Evolutionary conservation across 2,329 filamentous ascomycete genomes (phyloP).

Genomic region (Calonectria henricotiae): DNA sequence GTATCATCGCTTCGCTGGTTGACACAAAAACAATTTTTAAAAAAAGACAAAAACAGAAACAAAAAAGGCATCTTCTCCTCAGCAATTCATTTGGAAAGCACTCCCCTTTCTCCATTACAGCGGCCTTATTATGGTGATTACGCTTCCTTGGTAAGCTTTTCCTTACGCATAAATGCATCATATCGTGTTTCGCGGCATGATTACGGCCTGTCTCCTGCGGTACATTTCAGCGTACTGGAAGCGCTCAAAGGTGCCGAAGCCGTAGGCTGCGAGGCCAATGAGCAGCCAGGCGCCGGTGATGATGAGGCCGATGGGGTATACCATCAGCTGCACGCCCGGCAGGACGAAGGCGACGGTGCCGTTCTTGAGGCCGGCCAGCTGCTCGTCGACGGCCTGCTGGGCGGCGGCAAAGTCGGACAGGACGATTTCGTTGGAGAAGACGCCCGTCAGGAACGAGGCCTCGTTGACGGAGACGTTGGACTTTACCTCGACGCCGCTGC

Average conservation of each 20-base stretch:
- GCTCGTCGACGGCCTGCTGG: slow-evolving; percentile 66
- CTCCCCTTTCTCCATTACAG: slow-evolving; percentile 28
- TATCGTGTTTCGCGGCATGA: slow-evolving; percentile 40
- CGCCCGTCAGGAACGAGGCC: slow-evolving; percentile 79
- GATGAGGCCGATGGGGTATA: slow-evolving; percentile 80
- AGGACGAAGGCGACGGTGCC: slow-evolving; percentile 77
- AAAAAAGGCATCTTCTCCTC: slow-evolving; percentile 31
- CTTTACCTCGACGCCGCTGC: slow-evolving; percentile 68
- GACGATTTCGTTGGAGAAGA: slow-evolving; percentile 75
- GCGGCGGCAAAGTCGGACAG: slow-evolving; percentile 68
- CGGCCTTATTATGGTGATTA: background rate
- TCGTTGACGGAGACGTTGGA: slow-evolving; percentile 80
- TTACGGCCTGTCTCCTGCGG: slow-evolving; percentile 58
- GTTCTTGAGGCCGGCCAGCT: slow-evolving; percentile 64
- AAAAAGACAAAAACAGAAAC: background rate
- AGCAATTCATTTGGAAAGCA: slow-evolving; percentile 20
- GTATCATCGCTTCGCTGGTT: slow-evolving; percentile 36
- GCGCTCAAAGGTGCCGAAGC: slow-evolving; percentile 77
- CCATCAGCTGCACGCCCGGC: slow-evolving; percentile 78
- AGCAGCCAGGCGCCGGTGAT: slow-evolving; percentile 76
- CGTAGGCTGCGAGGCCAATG: slow-evolving; percentile 72
- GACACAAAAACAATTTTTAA: slow-evolving; percentile 36
- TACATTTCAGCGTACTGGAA: slow-evolving; percentile 78
- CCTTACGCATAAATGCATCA: slow-evolving; percentile 3
- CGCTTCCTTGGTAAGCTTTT: background rate